Percentiles rank a stretch among this genome's conserved stretches.
phyloP scores from a whole-genome alignment of 2,329 filamentous ascomycete species.

The Rutstroemia sp. region DNA sequence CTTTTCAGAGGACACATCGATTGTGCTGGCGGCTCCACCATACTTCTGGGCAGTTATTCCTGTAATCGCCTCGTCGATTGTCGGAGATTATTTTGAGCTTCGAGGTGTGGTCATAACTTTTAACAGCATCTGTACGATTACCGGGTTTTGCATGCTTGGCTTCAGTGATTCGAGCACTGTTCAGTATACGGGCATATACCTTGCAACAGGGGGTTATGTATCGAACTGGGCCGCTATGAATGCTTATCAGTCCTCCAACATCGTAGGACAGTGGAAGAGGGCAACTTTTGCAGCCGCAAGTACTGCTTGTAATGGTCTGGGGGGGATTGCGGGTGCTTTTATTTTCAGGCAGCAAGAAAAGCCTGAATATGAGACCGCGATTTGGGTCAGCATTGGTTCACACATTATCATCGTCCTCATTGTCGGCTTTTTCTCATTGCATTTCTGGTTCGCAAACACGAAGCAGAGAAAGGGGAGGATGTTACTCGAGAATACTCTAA shows the following conservation, averaged over 20 bases:
- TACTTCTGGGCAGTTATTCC: constrained; percentile 42
- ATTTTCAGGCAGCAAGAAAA: constrained; percentile 56
- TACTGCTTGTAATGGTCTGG: constrained; percentile 71
- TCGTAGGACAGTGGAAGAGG: constrained; percentile 83
- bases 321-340: constrained; percentile 69
- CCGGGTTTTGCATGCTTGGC: constrained; percentile 27
- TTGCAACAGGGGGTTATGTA: constrained; percentile 63
- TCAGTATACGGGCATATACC: constrained; percentile 32
- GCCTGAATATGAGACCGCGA: constrained; percentile 55
- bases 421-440: constrained; percentile 42
- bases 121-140: constrained; percentile 25
- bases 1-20: constrained; percentile 43
- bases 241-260: constrained; percentile 81
- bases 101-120: constrained; percentile 28
- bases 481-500: constrained; percentile 37
- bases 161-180: constrained; percentile 24
- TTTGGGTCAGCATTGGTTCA: constrained; percentile 61
- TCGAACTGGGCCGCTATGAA: constrained; percentile 71
- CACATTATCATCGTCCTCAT: constrained; percentile 51
- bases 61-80: constrained; percentile 40
- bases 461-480: constrained; percentile 39
- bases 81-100: constrained; percentile 51
- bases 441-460: constrained; percentile 46
- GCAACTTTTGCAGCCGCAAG: constrained; percentile 71
- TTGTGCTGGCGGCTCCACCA: constrained; percentile 48